A percentile compares a stretch with the other conserved stretches of the same genome.
Evolutionary conservation across 805 yeast genomes (phyloP).

Genomic region (Cyberlindnera galapagoensis): DNA sequence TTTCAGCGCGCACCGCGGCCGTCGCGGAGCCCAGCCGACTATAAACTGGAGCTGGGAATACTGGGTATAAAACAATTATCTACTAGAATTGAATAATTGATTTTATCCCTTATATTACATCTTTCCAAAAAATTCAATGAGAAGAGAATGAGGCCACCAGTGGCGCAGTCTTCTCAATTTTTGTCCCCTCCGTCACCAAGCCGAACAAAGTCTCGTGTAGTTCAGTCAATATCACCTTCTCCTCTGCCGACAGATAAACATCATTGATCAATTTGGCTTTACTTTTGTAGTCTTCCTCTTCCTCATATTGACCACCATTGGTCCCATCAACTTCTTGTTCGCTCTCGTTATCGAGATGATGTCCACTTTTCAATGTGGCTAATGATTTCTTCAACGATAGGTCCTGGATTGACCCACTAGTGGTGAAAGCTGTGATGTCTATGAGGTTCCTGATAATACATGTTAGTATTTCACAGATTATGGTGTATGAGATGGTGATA

Average conservation of each 20-base stretch:
- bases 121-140: too few species aligned
- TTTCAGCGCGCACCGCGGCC: too few species aligned
- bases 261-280: constrained; percentile 10
- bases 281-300: constrained; percentile 2
- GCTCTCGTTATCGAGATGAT: too few species aligned
- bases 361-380: constrained; percentile 8
- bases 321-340: too few species aligned
- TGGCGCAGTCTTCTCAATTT: constrained; percentile 16
- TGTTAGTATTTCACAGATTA: constrained; percentile 2
- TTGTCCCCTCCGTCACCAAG: constrained; percentile 9
- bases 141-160: constrained; percentile 18
- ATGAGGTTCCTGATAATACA: constrained; percentile 9
- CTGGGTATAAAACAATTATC: too few species aligned
- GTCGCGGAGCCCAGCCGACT: too few species aligned
- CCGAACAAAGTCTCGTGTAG: constrained; percentile 11
- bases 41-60: too few species aligned
- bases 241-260: constrained; percentile 11
- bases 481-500: neutral
- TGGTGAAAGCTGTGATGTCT: constrained; percentile 22
- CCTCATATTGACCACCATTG: too few species aligned
- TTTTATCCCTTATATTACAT: too few species aligned
- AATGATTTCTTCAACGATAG: constrained; percentile 12
- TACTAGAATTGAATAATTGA: too few species aligned
- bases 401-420: constrained; percentile 9
- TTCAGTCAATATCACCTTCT: constrained; percentile 9